phyloP scores from a whole-genome alignment of 2,329 filamentous ascomycete genomes.

The Penicillium sp. region DNA sequence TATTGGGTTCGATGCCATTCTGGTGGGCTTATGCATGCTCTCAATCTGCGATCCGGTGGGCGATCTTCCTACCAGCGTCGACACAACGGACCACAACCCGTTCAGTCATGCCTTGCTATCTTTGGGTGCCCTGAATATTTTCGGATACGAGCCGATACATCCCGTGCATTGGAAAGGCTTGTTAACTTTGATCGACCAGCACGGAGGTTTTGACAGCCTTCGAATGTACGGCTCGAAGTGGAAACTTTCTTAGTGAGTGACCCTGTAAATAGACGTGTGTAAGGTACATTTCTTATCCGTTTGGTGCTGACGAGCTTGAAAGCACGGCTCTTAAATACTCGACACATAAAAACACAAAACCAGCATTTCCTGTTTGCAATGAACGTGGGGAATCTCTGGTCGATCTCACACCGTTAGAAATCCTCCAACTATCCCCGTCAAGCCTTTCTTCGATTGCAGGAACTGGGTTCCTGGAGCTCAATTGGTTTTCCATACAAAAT shows the following conservation, averaged over 20 bases:
- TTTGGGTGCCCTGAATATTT: constrained; percentile 13
- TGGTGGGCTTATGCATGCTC: constrained; percentile 13
- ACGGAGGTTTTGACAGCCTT: constrained; percentile 12
- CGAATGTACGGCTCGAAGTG: constrained; percentile 9
- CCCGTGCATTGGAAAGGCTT: constrained; percentile 11
- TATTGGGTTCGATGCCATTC: neutral
- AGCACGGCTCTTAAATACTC: constrained; percentile 14
- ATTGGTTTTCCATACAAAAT: constrained; percentile 3
- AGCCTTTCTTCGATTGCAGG: constrained; percentile 2
- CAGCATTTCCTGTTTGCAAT: constrained; percentile 11
- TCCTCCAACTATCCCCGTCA: constrained; percentile 7
- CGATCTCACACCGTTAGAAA: constrained; percentile 5
- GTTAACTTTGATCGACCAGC: constrained; percentile 9
- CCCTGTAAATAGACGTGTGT: neutral
- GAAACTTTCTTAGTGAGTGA: constrained; percentile 12
- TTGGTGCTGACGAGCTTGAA: neutral
- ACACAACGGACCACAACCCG: constrained; percentile 12
- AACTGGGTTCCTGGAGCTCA: constrained; percentile 8
- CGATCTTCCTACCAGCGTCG: constrained; percentile 3
- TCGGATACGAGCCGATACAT: constrained; percentile 13
- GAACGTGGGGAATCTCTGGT: constrained; percentile 3
- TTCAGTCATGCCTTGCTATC: constrained; percentile 8
- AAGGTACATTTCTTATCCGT: neutral
- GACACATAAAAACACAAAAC: constrained; percentile 11
- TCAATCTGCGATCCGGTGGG: constrained; percentile 11